These are phyloP conservation scores for Edaphochlamys debaryana DNA, from an alignment of 139 green algal genomes.

Conservation along the genomic window DNA sequence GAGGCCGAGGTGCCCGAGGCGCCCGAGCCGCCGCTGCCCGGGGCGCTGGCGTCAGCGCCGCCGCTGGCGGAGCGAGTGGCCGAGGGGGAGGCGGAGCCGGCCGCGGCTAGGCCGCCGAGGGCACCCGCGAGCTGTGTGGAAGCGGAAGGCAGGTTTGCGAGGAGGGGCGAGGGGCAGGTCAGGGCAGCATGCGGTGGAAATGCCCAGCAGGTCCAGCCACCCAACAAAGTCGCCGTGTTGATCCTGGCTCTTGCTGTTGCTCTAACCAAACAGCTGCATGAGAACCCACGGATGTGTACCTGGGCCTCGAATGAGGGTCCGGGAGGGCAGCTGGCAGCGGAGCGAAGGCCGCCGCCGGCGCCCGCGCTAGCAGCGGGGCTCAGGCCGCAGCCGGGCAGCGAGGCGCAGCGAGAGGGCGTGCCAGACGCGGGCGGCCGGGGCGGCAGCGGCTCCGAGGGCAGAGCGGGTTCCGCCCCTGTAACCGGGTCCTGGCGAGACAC, in stretches of 20 bases:
- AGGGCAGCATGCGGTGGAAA: no score
- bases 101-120: no score
- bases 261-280: no score
- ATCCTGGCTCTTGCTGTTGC: no score
- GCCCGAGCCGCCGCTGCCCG: background rate
- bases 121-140: no score
- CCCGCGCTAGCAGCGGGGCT: background rate
- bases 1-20: background rate
- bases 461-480: background rate
- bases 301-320: background rate
- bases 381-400: slow-evolving; percentile 1
- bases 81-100: no score
- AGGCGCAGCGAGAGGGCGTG: background rate
- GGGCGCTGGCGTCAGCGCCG: no score
- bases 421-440: background rate
- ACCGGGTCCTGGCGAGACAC: background rate
- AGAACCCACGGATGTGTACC: no score
- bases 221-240: no score
- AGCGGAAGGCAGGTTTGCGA: no score
- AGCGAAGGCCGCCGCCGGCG: background rate
- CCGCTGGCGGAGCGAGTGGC: background rate
- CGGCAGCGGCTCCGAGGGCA: slow-evolving; percentile 11
- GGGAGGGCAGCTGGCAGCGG: slow-evolving; percentile 14
- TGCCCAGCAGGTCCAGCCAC: no score
- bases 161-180: no score